Percentiles rank a stretch among this genome's conserved stretches.
These are phyloP conservation scores for Macrolepiota fuliginosa DNA, from an alignment of 768 basidiomycete species.

Conservation along the genomic window DNA sequence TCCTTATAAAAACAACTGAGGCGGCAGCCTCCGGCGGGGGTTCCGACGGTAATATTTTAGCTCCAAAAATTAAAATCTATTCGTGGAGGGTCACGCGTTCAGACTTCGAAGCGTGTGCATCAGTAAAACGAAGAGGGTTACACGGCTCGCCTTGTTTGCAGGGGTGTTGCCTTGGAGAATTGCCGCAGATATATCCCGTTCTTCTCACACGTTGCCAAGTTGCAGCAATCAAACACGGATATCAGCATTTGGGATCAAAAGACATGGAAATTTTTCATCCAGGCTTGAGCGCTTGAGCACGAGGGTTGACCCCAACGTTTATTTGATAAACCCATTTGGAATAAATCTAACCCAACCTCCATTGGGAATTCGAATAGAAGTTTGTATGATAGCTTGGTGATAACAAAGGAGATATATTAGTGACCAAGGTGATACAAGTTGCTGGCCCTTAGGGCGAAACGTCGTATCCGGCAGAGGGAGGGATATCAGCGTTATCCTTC, in stretches of 20 bases:
- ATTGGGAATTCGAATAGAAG: too few species aligned
- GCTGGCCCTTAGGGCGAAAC: conserved; percentile 15
- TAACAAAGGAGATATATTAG: background rate
- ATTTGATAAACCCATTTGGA: background rate
- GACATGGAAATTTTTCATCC: background rate
- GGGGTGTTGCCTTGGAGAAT: background rate
- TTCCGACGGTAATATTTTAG: background rate
- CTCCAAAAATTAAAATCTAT: background rate
- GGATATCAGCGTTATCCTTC: conserved; percentile 19
- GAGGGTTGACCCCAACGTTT: background rate
- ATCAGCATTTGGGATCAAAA: background rate
- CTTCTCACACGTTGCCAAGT: background rate
- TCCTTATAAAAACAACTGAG: background rate
- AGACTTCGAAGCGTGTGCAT: background rate
- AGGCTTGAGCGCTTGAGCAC: background rate
- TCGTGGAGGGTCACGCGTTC: background rate
- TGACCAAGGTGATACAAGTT: conserved; percentile 7
- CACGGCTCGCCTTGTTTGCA: background rate
- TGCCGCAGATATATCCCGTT: background rate
- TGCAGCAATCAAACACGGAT: background rate
- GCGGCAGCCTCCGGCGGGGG: background rate
- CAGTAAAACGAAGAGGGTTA: background rate
- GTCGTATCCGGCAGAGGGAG: conserved; percentile 24
- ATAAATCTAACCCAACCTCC: background rate
- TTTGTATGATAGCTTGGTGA: too few species aligned